phyloP scores from a whole-genome alignment of 148 eudicot genomes.

The Nyssa sinensis region DNA sequence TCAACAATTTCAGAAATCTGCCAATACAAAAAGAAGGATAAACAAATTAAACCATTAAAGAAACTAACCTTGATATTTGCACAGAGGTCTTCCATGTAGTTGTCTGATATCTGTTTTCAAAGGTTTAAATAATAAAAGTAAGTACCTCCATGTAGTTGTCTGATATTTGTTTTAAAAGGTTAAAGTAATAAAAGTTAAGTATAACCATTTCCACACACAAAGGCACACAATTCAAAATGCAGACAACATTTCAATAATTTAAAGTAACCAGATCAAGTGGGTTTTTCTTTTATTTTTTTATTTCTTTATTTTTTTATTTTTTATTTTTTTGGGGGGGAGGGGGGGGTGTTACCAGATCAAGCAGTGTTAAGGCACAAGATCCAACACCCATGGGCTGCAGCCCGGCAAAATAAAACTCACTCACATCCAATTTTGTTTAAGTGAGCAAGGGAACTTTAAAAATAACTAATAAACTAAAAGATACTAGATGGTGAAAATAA shows the following conservation, averaged over 20 bases:
- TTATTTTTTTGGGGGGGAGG: too few relatives aligned
- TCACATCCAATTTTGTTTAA: not conserved
- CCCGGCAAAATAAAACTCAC: too few relatives aligned
- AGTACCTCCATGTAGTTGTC: conserved; percentile 58
- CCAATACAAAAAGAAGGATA: not conserved
- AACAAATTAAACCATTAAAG: conserved; percentile 12
- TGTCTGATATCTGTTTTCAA: conserved; percentile 50
- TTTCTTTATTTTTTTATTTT: too few relatives aligned
- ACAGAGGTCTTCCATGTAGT: conserved; percentile 71
- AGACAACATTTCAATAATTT: not conserved
- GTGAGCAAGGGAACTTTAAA: not conserved
- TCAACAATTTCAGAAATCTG: conserved; percentile 1
- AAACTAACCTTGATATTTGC: conserved; percentile 74
- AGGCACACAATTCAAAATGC: not conserved
- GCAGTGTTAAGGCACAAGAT: conserved; percentile 5
- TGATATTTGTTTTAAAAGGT: conserved; percentile 39
- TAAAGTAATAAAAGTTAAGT: not conserved
- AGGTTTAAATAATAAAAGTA: not conserved
- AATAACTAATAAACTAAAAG: not conserved
- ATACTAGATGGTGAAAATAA: conserved; percentile 3
- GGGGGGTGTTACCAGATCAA: too few relatives aligned
- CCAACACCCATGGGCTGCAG: too few relatives aligned
- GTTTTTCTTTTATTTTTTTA: too few relatives aligned
- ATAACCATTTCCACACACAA: not conserved
- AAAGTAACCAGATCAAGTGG: conserved; percentile 2